Evolutionary conservation across 2,329 filamentous ascomycete species (phyloP).

Genomic region (Microcera coccophila): DNA sequence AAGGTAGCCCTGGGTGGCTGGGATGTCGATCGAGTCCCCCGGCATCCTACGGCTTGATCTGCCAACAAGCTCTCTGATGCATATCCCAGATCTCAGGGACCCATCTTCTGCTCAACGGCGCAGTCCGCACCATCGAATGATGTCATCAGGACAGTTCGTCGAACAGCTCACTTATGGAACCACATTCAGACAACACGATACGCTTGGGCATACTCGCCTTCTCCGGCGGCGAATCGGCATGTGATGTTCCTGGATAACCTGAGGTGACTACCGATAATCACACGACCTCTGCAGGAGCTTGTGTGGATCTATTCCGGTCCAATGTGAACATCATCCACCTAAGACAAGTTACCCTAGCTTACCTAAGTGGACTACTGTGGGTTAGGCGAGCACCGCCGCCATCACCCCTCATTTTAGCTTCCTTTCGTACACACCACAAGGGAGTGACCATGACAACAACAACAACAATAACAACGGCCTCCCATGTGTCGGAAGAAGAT

Average conservation of each 20-base stretch:
- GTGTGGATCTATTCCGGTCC: conserved; percentile 21
- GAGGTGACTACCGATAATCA: conserved; percentile 19
- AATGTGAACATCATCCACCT: conserved; percentile 18
- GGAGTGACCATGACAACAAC: no score
- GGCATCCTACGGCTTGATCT: no score
- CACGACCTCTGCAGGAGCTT: conserved; percentile 24
- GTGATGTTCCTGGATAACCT: conserved; percentile 10
- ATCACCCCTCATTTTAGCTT: neutral
- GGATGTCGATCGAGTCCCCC: no score
- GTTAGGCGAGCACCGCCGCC: neutral
- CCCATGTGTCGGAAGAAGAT: no score
- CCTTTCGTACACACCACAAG: neutral
- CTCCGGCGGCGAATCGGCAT: conserved; percentile 1
- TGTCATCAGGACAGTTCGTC: neutral
- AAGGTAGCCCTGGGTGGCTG: no score
- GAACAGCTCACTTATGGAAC: neutral
- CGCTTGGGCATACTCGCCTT: neutral
- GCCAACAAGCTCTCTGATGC: no score
- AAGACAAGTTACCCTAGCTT: neutral
- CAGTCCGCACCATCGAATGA: no score
- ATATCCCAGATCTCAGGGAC: no score
- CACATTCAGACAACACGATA: neutral
- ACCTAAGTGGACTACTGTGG: no score
- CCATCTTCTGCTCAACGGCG: no score
- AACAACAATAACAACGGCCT: no score